phyloP scores from a whole-genome alignment of 2,329 filamentous ascomycete genomes.

The Lizonia empirigonia region DNA sequence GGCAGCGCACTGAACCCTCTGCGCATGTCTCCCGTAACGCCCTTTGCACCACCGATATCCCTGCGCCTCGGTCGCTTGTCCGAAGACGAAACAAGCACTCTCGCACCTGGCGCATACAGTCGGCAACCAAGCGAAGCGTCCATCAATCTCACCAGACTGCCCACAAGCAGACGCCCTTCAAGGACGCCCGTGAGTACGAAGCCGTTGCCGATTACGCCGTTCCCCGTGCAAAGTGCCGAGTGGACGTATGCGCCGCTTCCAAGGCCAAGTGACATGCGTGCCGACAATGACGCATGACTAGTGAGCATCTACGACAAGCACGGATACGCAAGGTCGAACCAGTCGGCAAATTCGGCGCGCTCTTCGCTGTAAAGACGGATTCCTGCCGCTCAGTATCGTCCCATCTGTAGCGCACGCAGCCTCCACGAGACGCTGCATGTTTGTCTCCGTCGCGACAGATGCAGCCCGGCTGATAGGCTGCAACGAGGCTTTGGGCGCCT shows the following conservation, averaged over 20 bases:
- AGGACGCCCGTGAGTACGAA: slow-evolving; percentile 28
- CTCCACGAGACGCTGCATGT: too few relatives aligned
- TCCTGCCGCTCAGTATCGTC: too few relatives aligned
- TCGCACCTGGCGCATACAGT: slow-evolving; percentile 12
- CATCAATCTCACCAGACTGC: slow-evolving; percentile 2
- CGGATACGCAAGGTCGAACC: slow-evolving; percentile 2
- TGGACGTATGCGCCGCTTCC: slow-evolving; percentile 3
- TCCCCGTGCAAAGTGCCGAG: slow-evolving; percentile 26
- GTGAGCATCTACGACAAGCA: slow-evolving; percentile 14
- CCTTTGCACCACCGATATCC: slow-evolving; percentile 20
- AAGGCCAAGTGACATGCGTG: neutral
- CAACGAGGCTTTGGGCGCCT: too few relatives aligned
- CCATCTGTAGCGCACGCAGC: too few relatives aligned
- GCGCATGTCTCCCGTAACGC: slow-evolving; percentile 29
- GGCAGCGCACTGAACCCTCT: slow-evolving; percentile 23
- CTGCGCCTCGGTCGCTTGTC: slow-evolving; percentile 5
- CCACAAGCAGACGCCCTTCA: neutral
- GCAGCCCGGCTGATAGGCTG: too few relatives aligned
- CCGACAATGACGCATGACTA: slow-evolving; percentile 9
- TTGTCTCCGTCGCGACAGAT: too few relatives aligned
- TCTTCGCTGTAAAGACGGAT: neutral
- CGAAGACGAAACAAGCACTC: slow-evolving; percentile 9
- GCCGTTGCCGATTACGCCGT: slow-evolving; percentile 41
- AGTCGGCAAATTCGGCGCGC: slow-evolving; percentile 1
- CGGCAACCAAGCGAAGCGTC: slow-evolving; percentile 18